Evolutionary conservation across 306 rosid species (phyloP).

Genomic region (barrel medic (Medicago truncatula)): DNA sequence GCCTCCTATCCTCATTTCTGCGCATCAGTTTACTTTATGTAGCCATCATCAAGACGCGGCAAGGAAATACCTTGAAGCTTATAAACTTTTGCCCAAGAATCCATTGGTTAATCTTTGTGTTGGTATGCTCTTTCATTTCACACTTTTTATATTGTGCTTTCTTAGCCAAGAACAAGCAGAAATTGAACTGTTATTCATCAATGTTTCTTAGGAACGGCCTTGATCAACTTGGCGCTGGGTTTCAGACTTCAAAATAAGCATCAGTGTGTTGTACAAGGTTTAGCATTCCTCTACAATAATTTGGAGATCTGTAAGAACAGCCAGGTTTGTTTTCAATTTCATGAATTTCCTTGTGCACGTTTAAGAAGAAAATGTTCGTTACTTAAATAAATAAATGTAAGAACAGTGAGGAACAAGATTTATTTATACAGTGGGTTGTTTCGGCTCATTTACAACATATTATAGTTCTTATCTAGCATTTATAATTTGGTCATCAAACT

Average conservation of each 20-base stretch:
- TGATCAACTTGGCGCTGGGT: constrained; percentile 84
- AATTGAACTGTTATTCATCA: constrained; percentile 10
- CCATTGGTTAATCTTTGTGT: constrained; percentile 88
- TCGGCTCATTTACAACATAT: constrained; percentile 12
- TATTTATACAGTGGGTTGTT: constrained; percentile 6
- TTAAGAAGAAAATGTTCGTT: constrained; percentile 25
- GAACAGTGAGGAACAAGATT: constrained; percentile 12
- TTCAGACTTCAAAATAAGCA: constrained; percentile 92
- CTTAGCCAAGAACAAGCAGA: constrained; percentile 27
- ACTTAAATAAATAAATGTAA: constrained; percentile 2
- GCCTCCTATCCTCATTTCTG: constrained; percentile 79
- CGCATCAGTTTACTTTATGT: constrained; percentile 69
- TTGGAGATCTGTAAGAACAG: constrained; percentile 67
- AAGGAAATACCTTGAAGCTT: constrained; percentile 90
- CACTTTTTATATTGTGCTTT: constrained; percentile 14
- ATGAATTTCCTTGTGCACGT: constrained; percentile 15
- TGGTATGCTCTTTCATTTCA: constrained; percentile 54
- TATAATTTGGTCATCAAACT: not conserved
- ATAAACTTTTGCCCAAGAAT: constrained; percentile 71
- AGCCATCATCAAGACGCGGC: constrained; percentile 95
- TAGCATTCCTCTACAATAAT: constrained; percentile 83
- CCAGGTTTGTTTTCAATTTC: constrained; percentile 67
- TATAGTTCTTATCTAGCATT: not conserved
- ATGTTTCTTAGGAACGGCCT: constrained; percentile 67
- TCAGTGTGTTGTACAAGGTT: constrained; percentile 85